Base-by-base conservation (phyloP, 2,329 filamentous ascomycete genomes). In the Colletotrichum abscissum region DNA sequence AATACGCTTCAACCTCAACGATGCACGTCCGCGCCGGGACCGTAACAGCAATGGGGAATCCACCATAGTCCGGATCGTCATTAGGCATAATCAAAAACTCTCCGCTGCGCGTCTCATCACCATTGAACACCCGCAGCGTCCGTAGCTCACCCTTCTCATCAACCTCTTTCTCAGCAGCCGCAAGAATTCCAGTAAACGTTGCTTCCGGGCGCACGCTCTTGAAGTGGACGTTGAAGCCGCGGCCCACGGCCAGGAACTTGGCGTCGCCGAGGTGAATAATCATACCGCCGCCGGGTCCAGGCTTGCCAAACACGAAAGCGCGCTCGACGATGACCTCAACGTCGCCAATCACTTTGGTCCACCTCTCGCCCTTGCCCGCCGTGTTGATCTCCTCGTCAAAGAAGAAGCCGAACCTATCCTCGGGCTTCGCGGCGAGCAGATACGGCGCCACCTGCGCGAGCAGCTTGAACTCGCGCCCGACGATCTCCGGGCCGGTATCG, bases 61-160 rank as follows among this genome's bases (percentile, higher is more conserved):
- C 86, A 1, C 88, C 88, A 76, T 90, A 90, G 73, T 90, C 88
- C 0, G 88, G 87, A 42, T 88, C 82, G 42, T 89, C 86, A 70
- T 85, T 88, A 1, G 87, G 89, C 89, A 91, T 91, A 75, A 89
- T 87, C 22, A 84, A 77, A 60, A 84, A 86, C 59, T 80, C 79
- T 1, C 88, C 88, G 75, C 80, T 81, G 55, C 83, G 77, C 1
- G 83, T 85, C 78, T 85, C 84, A 67, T 85, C 84, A 9, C 84
- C 84, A 46, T 85, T 84, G 4, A 85, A 49, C 0, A 80, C 75
- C 12, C 82, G 75, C 52, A 80, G 57, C 11, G 82, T 84, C 60
- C 62, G 57, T n/a, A 85, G 69, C 22, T 79, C 63, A 0, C 82
- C 82, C 3, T 77, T 74, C 19, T 81, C 79, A 9, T 78, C 75